Percentiles rank a stretch among this genome's conserved stretches.
Conservation (phyloP, 2,329 filamentous ascomycete species). For the Fusarium albosuccineum region DNA sequence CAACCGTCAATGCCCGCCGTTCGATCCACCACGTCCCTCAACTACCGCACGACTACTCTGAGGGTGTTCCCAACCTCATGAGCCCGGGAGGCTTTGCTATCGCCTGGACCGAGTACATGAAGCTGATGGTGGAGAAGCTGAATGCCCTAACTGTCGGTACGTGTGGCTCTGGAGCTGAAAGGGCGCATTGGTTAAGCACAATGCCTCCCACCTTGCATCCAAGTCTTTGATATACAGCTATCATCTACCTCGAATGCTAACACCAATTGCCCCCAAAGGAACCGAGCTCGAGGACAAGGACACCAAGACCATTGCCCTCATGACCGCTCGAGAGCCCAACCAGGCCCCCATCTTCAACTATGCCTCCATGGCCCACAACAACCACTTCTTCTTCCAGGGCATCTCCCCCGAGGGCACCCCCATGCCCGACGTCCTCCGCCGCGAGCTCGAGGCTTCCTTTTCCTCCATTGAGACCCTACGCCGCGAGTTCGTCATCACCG, state of each 20-base stretch:
- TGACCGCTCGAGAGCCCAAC: slow-evolving; percentile 82
- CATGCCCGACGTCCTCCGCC: slow-evolving; percentile 69
- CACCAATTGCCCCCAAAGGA: slow-evolving; percentile 59
- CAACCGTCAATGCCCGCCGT: slow-evolving; percentile 53
- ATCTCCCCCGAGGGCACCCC: slow-evolving; percentile 57
- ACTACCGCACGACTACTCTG: slow-evolving; percentile 60
- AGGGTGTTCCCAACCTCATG: slow-evolving; percentile 78
- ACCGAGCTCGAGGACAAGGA: slow-evolving; percentile 72
- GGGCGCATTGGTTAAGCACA: slow-evolving; percentile 13
- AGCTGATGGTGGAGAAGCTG: slow-evolving; percentile 78
- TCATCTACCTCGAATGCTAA: slow-evolving; percentile 20
- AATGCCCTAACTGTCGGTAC: slow-evolving; percentile 80
- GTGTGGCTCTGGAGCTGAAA: slow-evolving; percentile 42
- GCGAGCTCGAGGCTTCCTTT: slow-evolving; percentile 77
- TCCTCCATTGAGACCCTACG: slow-evolving; percentile 86
- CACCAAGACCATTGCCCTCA: slow-evolving; percentile 77
- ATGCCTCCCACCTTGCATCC: slow-evolving; percentile 12
- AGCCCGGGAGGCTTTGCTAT: slow-evolving; percentile 77
- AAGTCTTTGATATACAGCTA: not conserved
- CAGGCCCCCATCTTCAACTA: slow-evolving; percentile 91
- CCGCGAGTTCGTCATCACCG: slow-evolving; percentile 83
- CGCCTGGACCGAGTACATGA: slow-evolving; percentile 88
- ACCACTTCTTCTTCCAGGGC: slow-evolving; percentile 81
- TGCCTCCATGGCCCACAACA: slow-evolving; percentile 97
- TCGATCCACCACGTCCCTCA: slow-evolving; percentile 62